Conservation (phyloP, 441 rosid genomes). For the Erodium texanum region DNA sequence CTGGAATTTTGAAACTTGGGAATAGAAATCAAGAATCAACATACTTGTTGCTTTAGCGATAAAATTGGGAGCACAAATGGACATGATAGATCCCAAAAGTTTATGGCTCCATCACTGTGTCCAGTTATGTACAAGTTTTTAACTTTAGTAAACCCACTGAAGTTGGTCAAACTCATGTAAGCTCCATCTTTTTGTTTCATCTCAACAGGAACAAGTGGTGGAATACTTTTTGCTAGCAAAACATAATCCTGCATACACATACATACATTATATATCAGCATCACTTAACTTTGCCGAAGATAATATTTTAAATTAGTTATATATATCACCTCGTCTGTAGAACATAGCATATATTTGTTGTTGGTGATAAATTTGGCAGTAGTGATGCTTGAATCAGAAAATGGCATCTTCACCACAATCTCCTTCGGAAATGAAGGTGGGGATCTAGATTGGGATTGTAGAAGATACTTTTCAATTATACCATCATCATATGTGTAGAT, state of each 20-base stretch:
- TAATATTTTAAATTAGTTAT: background rate
- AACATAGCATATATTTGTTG: conserved; percentile 30
- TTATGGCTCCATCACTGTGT: conserved; percentile 68
- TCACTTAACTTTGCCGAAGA: background rate
- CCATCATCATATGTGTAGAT: conserved; percentile 64
- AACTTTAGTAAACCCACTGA: conserved; percentile 66
- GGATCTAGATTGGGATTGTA: conserved; percentile 63
- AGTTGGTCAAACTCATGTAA: conserved; percentile 28
- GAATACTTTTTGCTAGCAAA: conserved; percentile 36
- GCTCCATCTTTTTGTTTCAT: conserved; percentile 44
- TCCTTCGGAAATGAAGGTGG: conserved; percentile 78
- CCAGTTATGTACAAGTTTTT: conserved; percentile 77
- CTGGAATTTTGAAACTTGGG: background rate
- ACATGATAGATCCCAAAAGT: conserved; percentile 80
- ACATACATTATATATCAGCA: conserved; percentile 9
- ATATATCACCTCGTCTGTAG: conserved; percentile 46
- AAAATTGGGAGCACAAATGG: conserved; percentile 54
- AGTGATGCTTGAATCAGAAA: conserved; percentile 57
- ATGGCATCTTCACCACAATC: conserved; percentile 50
- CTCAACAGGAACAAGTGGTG: conserved; percentile 52
- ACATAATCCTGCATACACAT: conserved; percentile 43
- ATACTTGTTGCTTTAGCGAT: conserved; percentile 72
- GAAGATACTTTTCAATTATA: conserved; percentile 70
- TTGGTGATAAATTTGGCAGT: conserved; percentile 48
- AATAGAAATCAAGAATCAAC: background rate